Evolutionary conservation across 768 basidiomycete genomes (phyloP).

Genomic region (Stropharia rugosoannulata): DNA sequence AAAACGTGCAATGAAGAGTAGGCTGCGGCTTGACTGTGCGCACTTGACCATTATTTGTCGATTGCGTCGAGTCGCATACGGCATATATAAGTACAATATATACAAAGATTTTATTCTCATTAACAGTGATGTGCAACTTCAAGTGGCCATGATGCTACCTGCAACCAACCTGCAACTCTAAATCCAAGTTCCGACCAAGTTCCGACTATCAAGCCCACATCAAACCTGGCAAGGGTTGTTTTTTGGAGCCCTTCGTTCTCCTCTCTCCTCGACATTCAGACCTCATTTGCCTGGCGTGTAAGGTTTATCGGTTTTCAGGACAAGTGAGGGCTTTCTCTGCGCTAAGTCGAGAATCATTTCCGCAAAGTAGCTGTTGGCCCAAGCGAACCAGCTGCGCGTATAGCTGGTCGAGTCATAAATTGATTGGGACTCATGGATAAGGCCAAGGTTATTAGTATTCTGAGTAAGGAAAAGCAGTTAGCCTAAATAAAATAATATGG

Average conservation of each 20-base stretch:
- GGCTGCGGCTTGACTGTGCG: too few relatives aligned
- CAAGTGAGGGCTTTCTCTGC: slow-evolving; percentile 65
- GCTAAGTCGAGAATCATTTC: slow-evolving; percentile 82
- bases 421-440: slow-evolving; percentile 74
- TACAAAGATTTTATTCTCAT: too few relatives aligned
- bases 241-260: too few relatives aligned
- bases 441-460: slow-evolving; percentile 74
- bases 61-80: too few relatives aligned
- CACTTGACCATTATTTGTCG: too few relatives aligned
- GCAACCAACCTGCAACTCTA: background rate
- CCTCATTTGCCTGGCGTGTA: slow-evolving; percentile 54
- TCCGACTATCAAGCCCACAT: background rate
- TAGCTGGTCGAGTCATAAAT: slow-evolving; percentile 58
- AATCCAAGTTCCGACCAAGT: background rate
- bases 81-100: too few relatives aligned
- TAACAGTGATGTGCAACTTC: background rate
- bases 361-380: slow-evolving; percentile 83
- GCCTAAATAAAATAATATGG: background rate
- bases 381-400: slow-evolving; percentile 78
- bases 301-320: slow-evolving; percentile 53
- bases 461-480: slow-evolving; percentile 20
- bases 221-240: too few relatives aligned
- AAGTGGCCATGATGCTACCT: background rate
- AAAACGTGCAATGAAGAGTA: too few relatives aligned
- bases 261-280: background rate